Evolutionary conservation across 495 filamentous ascomycete species (phyloP).

Genomic region (Talaromyces adpressus): DNA sequence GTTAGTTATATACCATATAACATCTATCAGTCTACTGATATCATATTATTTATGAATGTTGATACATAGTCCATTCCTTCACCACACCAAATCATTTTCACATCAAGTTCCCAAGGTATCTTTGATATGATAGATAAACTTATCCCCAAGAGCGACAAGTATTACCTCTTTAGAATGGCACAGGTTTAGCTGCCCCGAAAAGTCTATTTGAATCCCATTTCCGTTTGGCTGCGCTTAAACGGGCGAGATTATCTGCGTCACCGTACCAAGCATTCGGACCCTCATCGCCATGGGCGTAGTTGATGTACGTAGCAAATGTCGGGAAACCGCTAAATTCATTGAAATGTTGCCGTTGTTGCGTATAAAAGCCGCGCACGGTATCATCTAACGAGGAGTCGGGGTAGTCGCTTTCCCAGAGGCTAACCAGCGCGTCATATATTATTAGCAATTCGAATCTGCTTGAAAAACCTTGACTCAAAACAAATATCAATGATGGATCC

Average conservation of each 20-base stretch:
- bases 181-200: constrained; percentile 13
- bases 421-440: background rate
- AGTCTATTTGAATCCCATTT: constrained; percentile 25
- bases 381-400: constrained; percentile 7
- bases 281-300: constrained; percentile 36
- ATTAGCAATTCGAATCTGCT: background rate
- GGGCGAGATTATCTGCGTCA: constrained; percentile 17
- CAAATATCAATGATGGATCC: background rate
- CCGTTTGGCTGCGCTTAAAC: constrained; percentile 21
- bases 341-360: constrained; percentile 11
- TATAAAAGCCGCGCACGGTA: background rate
- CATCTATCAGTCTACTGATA: background rate
- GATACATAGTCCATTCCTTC: background rate
- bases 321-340: constrained; percentile 17
- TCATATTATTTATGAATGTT: background rate
- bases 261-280: constrained; percentile 19
- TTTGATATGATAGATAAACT: background rate
- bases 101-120: background rate
- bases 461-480: background rate
- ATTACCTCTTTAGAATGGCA: background rate
- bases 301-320: constrained; percentile 22
- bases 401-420: constrained; percentile 9
- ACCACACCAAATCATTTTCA: background rate
- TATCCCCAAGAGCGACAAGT: too few relatives aligned
- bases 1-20: background rate